These are phyloP conservation scores for Puya raimondii DNA, from an alignment of 176 grass and related monocot species.

Conservation along the genomic window DNA sequence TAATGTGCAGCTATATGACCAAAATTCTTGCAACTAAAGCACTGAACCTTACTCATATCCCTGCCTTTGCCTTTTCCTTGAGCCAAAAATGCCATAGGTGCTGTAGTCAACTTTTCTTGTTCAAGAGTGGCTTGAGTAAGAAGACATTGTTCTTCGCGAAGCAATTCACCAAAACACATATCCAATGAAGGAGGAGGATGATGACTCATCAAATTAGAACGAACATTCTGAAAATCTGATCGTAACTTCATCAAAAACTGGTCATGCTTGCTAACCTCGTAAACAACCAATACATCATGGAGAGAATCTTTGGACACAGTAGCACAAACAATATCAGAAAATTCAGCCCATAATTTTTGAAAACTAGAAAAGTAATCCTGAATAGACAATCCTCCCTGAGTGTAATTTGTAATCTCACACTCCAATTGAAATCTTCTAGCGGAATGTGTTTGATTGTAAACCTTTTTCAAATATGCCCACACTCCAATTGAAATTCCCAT, in stretches of 20 bases:
- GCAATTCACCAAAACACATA: background rate
- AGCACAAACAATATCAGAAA: background rate
- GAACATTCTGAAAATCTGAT: background rate
- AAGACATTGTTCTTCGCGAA: background rate
- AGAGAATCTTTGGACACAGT: background rate
- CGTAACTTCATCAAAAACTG: too few relatives aligned
- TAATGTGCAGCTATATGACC: background rate
- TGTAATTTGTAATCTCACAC: too few relatives aligned
- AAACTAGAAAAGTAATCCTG: too few relatives aligned
- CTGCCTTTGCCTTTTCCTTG: too few relatives aligned
- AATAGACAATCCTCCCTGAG: too few relatives aligned
- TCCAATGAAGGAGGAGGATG: background rate
- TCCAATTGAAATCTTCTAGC: too few relatives aligned
- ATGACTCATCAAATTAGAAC: background rate
- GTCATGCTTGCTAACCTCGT: too few relatives aligned
- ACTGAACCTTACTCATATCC: too few relatives aligned
- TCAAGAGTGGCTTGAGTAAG: background rate
- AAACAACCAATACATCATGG: background rate
- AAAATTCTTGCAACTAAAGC: background rate
- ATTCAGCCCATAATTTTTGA: background rate
- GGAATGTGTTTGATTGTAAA: background rate
- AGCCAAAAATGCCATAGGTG: background rate
- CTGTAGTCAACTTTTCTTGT: background rate
- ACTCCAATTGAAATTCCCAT: conserved; percentile 3
- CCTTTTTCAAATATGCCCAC: too few relatives aligned